Percentiles rank a stretch among this genome's conserved stretches.
phyloP scores from a whole-genome alignment of 2,329 filamentous ascomycete species.

The Stagonosporopsis vannaccii region DNA sequence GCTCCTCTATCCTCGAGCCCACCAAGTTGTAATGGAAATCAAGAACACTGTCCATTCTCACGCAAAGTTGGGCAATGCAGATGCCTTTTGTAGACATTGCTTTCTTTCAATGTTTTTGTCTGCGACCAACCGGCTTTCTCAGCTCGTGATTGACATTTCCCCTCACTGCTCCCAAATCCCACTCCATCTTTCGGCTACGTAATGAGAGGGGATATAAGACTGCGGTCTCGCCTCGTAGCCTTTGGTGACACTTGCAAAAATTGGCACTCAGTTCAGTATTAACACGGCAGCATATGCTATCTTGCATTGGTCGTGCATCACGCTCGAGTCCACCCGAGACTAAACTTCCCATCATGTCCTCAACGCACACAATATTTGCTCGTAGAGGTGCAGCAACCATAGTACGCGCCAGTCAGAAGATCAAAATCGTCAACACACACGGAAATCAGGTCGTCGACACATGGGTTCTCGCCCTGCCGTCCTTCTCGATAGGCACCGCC shows the following conservation, averaged over 20 bases:
- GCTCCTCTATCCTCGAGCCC: not conserved
- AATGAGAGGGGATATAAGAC: not conserved
- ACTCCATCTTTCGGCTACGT: conserved; percentile 3
- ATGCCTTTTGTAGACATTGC: not conserved
- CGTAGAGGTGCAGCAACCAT: conserved; percentile 54
- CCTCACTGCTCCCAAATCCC: conserved; percentile 6
- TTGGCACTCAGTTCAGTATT: not conserved
- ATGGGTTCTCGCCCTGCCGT: conserved; percentile 54
- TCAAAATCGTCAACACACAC: conserved; percentile 58
- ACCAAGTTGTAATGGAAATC: not conserved
- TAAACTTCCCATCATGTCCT: conserved; percentile 18
- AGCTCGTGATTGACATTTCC: conserved; percentile 7
- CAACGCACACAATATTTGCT: conserved; percentile 50
- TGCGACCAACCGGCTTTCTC: not conserved
- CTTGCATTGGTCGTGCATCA: not conserved
- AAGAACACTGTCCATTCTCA: not conserved
- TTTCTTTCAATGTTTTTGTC: not conserved
- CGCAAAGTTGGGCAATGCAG: not conserved
- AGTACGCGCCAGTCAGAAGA: conserved; percentile 48
- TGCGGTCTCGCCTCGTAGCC: not conserved
- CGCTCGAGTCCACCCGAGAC: not conserved
- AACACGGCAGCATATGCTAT: not conserved
- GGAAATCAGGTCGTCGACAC: conserved; percentile 61
- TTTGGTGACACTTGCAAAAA: not conserved
- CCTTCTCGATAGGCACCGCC: conserved; percentile 21